A percentile compares a stretch with the other conserved stretches of the same genome.
Conservation (phyloP, 1,139 yeast genomes). For the Pichia sp. region DNA sequence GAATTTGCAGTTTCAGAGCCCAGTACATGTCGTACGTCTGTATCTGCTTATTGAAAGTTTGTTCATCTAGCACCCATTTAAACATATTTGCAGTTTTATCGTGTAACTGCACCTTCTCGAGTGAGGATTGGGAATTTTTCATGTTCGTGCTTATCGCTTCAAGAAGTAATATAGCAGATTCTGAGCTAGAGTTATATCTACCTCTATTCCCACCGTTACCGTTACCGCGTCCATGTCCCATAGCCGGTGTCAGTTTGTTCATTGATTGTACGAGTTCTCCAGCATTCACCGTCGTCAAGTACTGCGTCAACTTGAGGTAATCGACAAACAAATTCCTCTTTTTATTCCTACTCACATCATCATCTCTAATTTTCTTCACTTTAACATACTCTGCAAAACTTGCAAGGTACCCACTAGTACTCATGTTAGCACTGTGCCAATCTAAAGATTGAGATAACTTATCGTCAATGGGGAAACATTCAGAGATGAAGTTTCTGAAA, state of each 20-base stretch:
- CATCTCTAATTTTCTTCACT: neutral
- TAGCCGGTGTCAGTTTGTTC: neutral
- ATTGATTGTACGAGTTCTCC: neutral
- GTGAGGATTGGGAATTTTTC: neutral
- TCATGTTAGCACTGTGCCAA: slow-evolving; percentile 19
- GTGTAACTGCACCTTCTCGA: slow-evolving; percentile 1
- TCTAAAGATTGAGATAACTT: slow-evolving; percentile 21
- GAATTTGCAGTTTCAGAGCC: slow-evolving; percentile 18
- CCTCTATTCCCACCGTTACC: too few relatives aligned
- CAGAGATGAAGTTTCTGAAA: slow-evolving; percentile 18
- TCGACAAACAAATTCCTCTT: slow-evolving; percentile 1
- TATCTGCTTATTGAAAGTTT: slow-evolving; percentile 18
- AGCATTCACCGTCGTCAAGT: neutral
- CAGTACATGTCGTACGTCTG: slow-evolving; percentile 13
- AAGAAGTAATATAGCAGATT: neutral
- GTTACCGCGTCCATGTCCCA: too few relatives aligned
- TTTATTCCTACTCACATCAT: too few relatives aligned
- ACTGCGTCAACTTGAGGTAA: slow-evolving; percentile 2
- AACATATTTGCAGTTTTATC: slow-evolving; percentile 4
- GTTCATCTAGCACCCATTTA: slow-evolving; percentile 22
- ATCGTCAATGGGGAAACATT: slow-evolving; percentile 24
- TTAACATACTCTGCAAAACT: slow-evolving; percentile 1
- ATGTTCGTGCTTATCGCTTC: neutral
- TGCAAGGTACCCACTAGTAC: slow-evolving; percentile 4
- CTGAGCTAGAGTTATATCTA: too few relatives aligned